These are phyloP conservation scores for Raffaelea ambrosiae DNA, from an alignment of 2,329 filamentous ascomycete species.

Conservation along the genomic window DNA sequence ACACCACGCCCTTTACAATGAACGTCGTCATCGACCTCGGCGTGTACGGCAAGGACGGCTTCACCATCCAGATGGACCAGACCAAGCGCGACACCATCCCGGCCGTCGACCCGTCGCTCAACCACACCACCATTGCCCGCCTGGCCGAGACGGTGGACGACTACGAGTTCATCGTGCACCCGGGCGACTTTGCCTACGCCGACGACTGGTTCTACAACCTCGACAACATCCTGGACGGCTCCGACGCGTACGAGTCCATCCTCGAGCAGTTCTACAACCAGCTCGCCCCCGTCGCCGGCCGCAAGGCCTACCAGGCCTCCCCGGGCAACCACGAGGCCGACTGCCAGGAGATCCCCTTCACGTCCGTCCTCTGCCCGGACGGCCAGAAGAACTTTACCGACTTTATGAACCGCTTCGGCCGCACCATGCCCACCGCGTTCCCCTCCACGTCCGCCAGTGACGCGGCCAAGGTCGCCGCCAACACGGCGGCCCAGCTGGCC, in stretches of 20 bases:
- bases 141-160: conserved; percentile 42
- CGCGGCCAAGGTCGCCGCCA: conserved; percentile 32
- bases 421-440: conserved; percentile 43
- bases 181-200: conserved; percentile 49
- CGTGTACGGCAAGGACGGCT: conserved; percentile 44
- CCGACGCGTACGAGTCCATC: conserved; percentile 96
- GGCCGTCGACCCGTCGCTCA: conserved; percentile 38
- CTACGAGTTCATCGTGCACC: conserved; percentile 47
- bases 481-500: conserved; percentile 33
- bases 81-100: conserved; percentile 41
- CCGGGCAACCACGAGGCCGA: conserved; percentile 53
- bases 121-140: conserved; percentile 50
- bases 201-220: conserved; percentile 45
- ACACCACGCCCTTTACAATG: conserved; percentile 44
- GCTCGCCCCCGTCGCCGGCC: conserved; percentile 41
- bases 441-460: conserved; percentile 34
- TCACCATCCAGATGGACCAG: conserved; percentile 33
- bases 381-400: conserved; percentile 55
- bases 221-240: conserved; percentile 58
- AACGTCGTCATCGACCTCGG: conserved; percentile 46
- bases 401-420: conserved; percentile 45
- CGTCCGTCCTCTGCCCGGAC: conserved; percentile 30
- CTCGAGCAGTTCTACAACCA: conserved; percentile 73
- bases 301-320: conserved; percentile 47
- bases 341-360: conserved; percentile 34